Percentiles rank a stretch among this genome's conserved stretches.
phyloP scores from a whole-genome alignment of 176 grass and related monocot species.

The Lolium perenne region DNA sequence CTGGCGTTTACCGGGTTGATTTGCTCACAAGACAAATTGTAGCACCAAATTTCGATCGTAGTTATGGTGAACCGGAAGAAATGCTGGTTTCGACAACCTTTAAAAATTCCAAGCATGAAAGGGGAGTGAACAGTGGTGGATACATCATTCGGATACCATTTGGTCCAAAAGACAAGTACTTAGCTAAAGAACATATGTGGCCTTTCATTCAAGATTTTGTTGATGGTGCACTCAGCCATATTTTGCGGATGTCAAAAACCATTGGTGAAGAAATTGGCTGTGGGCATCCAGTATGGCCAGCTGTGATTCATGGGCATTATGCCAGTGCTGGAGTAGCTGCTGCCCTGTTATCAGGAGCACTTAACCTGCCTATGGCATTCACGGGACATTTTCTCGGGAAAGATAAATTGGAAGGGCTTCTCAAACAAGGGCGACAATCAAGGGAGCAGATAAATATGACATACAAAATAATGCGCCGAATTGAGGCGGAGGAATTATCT shows the following conservation, averaged over 20 bases:
- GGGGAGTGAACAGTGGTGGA: constrained; percentile 71
- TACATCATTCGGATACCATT: constrained; percentile 82
- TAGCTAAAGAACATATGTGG: constrained; percentile 76
- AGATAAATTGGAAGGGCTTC: constrained; percentile 80
- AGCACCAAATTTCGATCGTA: constrained; percentile 75
- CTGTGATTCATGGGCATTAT: constrained; percentile 81
- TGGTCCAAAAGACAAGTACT: constrained; percentile 81
- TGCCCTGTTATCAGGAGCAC: constrained; percentile 67
- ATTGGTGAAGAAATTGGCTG: constrained; percentile 69
- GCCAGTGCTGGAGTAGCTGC: constrained; percentile 74
- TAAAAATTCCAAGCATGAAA: constrained; percentile 69
- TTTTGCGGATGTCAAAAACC: constrained; percentile 70
- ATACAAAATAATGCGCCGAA: constrained; percentile 89
- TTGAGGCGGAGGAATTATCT: constrained; percentile 75
- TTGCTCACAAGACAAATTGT: constrained; percentile 75
- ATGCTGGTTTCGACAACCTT: constrained; percentile 61
- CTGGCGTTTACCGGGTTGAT: constrained; percentile 85
- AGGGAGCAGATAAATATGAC: constrained; percentile 81
- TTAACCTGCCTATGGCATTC: constrained; percentile 78
- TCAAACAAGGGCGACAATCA: constrained; percentile 82
- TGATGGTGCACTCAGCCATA: constrained; percentile 75
- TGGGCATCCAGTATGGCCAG: constrained; percentile 69
- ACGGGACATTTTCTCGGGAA: constrained; percentile 83
- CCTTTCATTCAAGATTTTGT: constrained; percentile 89
- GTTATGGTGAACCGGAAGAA: constrained; percentile 73